Conservation (phyloP, 164 flowering plant genomes). For the Buxus sempervirens region DNA sequence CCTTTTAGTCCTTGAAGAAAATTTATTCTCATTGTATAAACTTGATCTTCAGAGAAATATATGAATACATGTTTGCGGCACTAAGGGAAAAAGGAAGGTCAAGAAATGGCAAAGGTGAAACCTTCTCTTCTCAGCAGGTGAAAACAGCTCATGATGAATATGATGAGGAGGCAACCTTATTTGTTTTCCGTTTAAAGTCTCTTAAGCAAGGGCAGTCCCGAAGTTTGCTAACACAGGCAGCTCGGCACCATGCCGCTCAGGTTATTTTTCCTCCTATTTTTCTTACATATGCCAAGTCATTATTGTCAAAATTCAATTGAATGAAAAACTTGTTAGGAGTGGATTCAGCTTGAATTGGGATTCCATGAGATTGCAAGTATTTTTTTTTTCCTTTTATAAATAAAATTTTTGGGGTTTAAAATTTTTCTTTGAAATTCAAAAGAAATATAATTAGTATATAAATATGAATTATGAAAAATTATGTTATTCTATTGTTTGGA, state of each 20-base stretch:
- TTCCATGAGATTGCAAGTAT: too few species aligned
- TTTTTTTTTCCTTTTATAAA: too few species aligned
- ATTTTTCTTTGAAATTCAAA: too few species aligned
- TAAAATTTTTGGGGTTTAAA: too few species aligned
- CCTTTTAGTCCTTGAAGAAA: conserved; percentile 9
- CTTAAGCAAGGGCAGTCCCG: conserved; percentile 86
- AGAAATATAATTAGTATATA: too few species aligned
- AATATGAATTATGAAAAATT: too few species aligned
- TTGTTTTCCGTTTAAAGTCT: conserved; percentile 84
- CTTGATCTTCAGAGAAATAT: conserved; percentile 43
- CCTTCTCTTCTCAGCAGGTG: conserved; percentile 48
- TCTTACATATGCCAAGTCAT: conserved; percentile 3
- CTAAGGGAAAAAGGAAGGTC: conserved; percentile 62
- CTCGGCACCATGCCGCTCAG: conserved; percentile 97
- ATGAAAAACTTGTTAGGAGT: too few species aligned
- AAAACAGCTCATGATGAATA: conserved; percentile 72
- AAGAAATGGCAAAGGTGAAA: conserved; percentile 55
- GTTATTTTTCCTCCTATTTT: conserved; percentile 28
- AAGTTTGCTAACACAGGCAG: conserved; percentile 91
- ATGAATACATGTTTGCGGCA: conserved; percentile 52
- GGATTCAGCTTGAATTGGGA: too few species aligned
- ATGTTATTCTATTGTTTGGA: too few species aligned
- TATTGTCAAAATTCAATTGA: too few species aligned
- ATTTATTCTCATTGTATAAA: conserved; percentile 15
- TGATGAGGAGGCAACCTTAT: conserved; percentile 77